These are phyloP conservation scores for Ceratobasidium sp. DNA, from an alignment of 1,284 basidiomycete species.

Conservation along the genomic window DNA sequence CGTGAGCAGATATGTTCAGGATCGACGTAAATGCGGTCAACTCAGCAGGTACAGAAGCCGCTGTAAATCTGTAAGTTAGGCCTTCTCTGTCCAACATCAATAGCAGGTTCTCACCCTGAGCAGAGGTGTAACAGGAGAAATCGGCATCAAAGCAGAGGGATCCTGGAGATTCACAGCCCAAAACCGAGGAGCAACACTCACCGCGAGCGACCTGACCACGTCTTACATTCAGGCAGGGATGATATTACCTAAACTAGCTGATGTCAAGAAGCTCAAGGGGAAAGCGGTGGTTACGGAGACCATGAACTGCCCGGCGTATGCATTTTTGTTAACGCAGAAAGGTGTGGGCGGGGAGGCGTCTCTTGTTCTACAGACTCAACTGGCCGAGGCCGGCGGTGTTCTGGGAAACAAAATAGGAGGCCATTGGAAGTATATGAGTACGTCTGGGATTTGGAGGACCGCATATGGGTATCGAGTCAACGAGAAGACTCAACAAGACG, in stretches of 20 bases:
- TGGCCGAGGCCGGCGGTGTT: not conserved
- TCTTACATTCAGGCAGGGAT: conserved; percentile 13
- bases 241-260: conserved; percentile 7
- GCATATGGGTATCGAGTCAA: conserved; percentile 15
- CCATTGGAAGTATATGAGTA: not conserved
- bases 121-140: conserved; percentile 27
- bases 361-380: not conserved
- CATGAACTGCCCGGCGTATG: conserved; percentile 21
- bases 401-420: conserved; percentile 2
- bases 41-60: not conserved
- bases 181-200: conserved; percentile 18
- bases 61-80: conserved; percentile 4
- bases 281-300: conserved; percentile 28
- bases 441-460: conserved; percentile 30
- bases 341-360: conserved; percentile 19
- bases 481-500: not conserved
- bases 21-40: not conserved
- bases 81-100: not conserved
- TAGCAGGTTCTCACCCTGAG: not conserved
- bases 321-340: conserved; percentile 24
- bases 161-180: not conserved
- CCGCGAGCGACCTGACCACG: conserved; percentile 6
- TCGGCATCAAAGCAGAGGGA: conserved; percentile 7
- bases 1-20: not conserved
- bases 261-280: conserved; percentile 11